A percentile compares a stretch with the other conserved stretches of the same genome.
phyloP scores from a whole-genome alignment of 2,329 filamentous ascomycete species.

The Trichoderma afroharzianum region DNA sequence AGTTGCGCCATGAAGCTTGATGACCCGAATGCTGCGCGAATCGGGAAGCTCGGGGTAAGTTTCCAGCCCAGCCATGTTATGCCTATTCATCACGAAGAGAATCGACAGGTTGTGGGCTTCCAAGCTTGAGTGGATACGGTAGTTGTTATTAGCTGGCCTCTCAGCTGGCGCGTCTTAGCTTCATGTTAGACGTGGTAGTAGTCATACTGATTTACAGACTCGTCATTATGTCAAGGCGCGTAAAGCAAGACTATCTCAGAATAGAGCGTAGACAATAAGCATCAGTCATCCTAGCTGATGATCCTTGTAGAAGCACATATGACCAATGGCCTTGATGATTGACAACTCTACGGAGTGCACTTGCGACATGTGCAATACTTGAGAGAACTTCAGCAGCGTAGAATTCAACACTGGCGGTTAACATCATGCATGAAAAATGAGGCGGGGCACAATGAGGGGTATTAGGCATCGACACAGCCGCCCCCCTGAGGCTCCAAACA shows the following conservation, averaged over 20 bases:
- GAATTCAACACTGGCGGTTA: neutral
- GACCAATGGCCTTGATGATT: neutral
- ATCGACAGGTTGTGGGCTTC: neutral
- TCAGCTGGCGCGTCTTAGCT: neutral
- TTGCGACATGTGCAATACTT: neutral
- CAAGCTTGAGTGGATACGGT: neutral
- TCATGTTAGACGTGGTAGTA: neutral
- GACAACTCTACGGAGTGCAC: neutral
- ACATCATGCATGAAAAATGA: neutral
- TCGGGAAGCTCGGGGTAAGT: neutral
- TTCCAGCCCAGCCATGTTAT: neutral
- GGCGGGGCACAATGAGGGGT: constrained; percentile 5
- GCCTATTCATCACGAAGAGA: neutral
- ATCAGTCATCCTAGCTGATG: neutral
- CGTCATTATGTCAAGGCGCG: neutral
- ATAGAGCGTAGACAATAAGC: neutral
- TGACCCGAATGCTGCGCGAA: neutral
- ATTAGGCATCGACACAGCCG: constrained; percentile 3
- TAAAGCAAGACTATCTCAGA: neutral
- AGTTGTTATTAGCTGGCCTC: neutral
- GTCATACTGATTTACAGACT: neutral
- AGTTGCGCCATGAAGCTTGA: neutral
- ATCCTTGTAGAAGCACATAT: neutral
- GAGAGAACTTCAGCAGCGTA: neutral
- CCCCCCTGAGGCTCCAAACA: neutral